Evolutionary conservation across 768 basidiomycete species (phyloP).

Genomic region (Sutorius australiensis): DNA sequence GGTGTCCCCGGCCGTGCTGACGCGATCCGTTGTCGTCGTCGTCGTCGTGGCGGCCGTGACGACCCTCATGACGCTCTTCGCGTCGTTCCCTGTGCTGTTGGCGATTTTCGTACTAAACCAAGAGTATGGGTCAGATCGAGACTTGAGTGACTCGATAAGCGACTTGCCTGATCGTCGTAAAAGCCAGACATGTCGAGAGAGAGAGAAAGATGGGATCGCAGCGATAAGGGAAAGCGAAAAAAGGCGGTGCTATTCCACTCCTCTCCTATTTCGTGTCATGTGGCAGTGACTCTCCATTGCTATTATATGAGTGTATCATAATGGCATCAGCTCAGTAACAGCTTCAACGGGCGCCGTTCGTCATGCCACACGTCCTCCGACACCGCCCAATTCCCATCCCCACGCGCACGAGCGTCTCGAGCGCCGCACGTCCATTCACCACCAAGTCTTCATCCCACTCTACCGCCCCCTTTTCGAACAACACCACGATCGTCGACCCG

Average conservation of each 20-base stretch:
- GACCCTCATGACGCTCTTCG: slow-evolving; percentile 10
- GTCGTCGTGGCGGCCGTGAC: slow-evolving; percentile 1
- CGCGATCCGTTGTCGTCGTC: neutral
- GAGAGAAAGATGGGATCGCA: neutral
- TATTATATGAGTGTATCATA: too few relatives aligned
- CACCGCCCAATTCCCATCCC: slow-evolving; percentile 77
- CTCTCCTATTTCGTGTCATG: neutral
- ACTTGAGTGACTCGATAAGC: too few relatives aligned
- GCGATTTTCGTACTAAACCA: neutral
- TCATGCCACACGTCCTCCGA: slow-evolving; percentile 1
- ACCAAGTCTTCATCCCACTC: slow-evolving; percentile 91
- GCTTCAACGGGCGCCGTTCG: slow-evolving; percentile 8
- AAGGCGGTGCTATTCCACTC: slow-evolving; percentile 1
- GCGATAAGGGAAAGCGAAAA: neutral
- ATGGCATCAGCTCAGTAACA: too few relatives aligned
- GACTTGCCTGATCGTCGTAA: neutral
- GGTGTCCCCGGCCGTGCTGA: neutral
- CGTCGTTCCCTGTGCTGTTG: slow-evolving; percentile 11
- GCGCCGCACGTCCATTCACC: slow-evolving; percentile 76
- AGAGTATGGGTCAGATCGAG: neutral
- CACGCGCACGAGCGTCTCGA: slow-evolving; percentile 87
- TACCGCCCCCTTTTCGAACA: slow-evolving; percentile 83
- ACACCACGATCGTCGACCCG: slow-evolving; percentile 86
- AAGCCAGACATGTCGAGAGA: slow-evolving; percentile 15
- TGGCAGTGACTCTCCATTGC: neutral